Evolutionary conservation across 2,329 filamentous ascomycete species (phyloP).

Genomic region (Xylariaceae sp.): DNA sequence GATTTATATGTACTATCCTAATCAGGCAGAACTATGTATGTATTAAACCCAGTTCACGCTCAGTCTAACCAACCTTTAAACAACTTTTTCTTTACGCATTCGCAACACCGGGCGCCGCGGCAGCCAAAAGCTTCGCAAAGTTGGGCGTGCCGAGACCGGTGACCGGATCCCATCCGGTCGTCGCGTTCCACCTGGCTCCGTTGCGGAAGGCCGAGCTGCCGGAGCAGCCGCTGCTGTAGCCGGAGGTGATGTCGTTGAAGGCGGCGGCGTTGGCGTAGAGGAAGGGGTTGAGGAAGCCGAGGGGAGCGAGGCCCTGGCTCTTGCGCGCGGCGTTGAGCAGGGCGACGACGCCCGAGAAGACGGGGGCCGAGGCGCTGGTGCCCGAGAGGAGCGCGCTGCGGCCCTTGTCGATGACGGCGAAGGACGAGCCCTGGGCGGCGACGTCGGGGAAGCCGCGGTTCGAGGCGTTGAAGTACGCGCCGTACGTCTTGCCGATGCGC

Average conservation of each 20-base stretch:
- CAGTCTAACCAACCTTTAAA: slow-evolving; percentile 5
- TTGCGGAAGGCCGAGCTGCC: slow-evolving; percentile 22
- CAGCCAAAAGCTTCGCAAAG: slow-evolving; percentile 24
- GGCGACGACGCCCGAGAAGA: slow-evolving; percentile 37
- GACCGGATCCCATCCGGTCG: slow-evolving; percentile 29
- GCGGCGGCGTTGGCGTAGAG: slow-evolving; percentile 30
- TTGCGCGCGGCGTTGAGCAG: slow-evolving; percentile 38
- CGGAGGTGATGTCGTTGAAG: slow-evolving; percentile 27
- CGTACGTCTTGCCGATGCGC: slow-evolving; percentile 35
- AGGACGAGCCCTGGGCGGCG: slow-evolving; percentile 46
- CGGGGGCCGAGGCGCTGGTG: slow-evolving; percentile 34
- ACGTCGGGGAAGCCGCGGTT: slow-evolving; percentile 37
- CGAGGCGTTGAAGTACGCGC: slow-evolving; percentile 32
- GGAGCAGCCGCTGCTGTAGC: slow-evolving; percentile 26
- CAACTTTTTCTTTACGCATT: too few relatives aligned
- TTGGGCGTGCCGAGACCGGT: slow-evolving; percentile 31
- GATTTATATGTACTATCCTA: too few relatives aligned
- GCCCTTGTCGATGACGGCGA: slow-evolving; percentile 32
- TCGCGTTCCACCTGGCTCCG: slow-evolving; percentile 29
- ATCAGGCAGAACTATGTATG: too few relatives aligned
- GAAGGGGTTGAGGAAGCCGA: slow-evolving; percentile 31
- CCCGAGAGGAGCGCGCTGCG: slow-evolving; percentile 24
- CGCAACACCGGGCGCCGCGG: slow-evolving; percentile 25
- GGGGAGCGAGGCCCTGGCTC: slow-evolving; percentile 28
- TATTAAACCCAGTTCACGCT: too few relatives aligned